A percentile compares a stretch with the other conserved stretches of the same genome.
phyloP scores from a whole-genome alignment of 2,329 filamentous ascomycete species.

The Periconia sp. region DNA sequence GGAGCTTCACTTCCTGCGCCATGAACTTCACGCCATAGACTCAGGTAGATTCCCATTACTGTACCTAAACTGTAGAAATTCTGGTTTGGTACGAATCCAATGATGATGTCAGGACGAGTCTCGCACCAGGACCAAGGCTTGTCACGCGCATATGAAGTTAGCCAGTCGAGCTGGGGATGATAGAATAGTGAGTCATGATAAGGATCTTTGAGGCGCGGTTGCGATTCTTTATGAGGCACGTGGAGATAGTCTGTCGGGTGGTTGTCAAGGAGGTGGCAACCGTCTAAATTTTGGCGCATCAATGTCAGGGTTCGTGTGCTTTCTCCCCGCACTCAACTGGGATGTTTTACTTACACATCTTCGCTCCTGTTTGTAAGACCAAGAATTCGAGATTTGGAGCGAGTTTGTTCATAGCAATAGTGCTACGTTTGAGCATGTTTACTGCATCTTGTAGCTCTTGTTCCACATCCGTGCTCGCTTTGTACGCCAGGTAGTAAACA shows the following conservation, averaged over 20 bases:
- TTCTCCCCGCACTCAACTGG: no score
- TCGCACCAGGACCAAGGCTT: conserved; percentile 46
- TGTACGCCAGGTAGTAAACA: conserved; percentile 50
- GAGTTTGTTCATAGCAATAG: conserved; percentile 33
- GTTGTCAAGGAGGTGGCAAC: conserved; percentile 46
- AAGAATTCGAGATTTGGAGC: conserved; percentile 25
- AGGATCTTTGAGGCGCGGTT: conserved; percentile 28
- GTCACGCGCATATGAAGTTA: conserved; percentile 34
- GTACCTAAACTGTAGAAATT: conserved; percentile 44
- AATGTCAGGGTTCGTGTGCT: conserved; percentile 22
- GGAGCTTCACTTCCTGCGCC: conserved; percentile 41
- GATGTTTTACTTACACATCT: conserved; percentile 36
- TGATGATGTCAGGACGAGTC: conserved; percentile 45
- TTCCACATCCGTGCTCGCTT: conserved; percentile 42
- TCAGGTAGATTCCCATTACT: conserved; percentile 42
- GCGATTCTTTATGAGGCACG: conserved; percentile 22
- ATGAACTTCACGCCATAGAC: conserved; percentile 40
- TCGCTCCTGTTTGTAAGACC: conserved; percentile 32
- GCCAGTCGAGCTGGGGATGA: conserved; percentile 44
- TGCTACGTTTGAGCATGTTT: conserved; percentile 45
- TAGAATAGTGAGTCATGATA: conserved; percentile 45
- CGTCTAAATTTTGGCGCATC: conserved; percentile 20
- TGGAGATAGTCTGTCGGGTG: conserved; percentile 39
- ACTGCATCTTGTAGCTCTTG: conserved; percentile 45
- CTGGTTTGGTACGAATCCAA: conserved; percentile 46